Conservation (phyloP, 208 protist species). For the Angomonas ambiguus region DNA sequence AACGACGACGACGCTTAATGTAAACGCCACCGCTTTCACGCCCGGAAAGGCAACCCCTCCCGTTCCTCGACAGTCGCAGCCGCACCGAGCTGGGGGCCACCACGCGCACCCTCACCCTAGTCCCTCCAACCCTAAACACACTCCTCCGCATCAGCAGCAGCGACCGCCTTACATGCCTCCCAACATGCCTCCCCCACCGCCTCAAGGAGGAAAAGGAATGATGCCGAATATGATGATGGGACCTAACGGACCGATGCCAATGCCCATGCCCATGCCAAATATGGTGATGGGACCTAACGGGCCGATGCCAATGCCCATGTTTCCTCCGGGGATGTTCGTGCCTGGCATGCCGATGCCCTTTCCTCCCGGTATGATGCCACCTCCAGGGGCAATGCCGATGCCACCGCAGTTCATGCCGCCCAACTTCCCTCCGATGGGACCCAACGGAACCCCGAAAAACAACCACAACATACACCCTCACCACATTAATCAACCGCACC, state of each 20-base stretch:
- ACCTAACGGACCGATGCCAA: constrained; percentile 15
- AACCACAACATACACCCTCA: background rate
- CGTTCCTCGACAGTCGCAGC: background rate
- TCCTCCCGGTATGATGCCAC: constrained; percentile 15
- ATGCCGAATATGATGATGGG: constrained; percentile 1
- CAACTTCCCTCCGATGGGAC: constrained; percentile 6
- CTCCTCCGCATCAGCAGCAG: background rate
- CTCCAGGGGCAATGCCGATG: background rate
- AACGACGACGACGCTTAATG: constrained; percentile 29
- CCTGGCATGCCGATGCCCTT: constrained; percentile 16
- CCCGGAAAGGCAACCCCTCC: constrained; percentile 16
- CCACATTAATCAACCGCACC: background rate
- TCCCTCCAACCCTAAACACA: background rate
- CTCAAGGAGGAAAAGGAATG: too few relatives aligned
- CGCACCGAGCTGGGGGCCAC: background rate
- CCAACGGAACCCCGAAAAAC: background rate
- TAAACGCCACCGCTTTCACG: constrained; percentile 58
- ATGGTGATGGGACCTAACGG: constrained; percentile 5
- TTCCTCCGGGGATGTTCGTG: constrained; percentile 6
- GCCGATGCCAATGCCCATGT: constrained; percentile 10
- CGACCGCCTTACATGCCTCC: background rate
- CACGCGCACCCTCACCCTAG: background rate
- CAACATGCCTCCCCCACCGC: background rate
- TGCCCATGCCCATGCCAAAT: constrained; percentile 20
- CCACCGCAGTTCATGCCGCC: background rate